A percentile compares a stretch with the other conserved stretches of the same genome.
Conservation (phyloP, 2,329 filamentous ascomycete species). For the Geosmithia morbida region DNA sequence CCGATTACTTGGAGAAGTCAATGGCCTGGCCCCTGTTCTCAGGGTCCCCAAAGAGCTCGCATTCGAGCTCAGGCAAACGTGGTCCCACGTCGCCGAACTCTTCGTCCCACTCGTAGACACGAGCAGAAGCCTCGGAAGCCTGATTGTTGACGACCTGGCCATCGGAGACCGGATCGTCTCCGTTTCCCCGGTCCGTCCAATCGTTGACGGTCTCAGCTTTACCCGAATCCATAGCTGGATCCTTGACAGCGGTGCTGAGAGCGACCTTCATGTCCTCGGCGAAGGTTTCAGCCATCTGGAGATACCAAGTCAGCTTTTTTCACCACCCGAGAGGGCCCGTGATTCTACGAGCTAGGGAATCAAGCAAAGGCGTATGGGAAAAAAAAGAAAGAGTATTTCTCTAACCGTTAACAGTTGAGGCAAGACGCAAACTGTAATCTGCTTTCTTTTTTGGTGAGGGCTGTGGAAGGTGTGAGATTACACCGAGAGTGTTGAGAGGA, state of each 20-base stretch:
- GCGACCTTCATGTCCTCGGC: background rate
- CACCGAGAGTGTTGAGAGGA: no score
- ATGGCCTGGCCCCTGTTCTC: conserved; percentile 39
- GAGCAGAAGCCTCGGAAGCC: conserved; percentile 39
- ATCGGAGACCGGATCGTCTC: conserved; percentile 26
- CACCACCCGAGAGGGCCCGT: no score
- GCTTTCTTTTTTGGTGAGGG: no score
- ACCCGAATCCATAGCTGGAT: background rate
- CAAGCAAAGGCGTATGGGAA: no score
- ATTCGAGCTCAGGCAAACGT: conserved; percentile 53
- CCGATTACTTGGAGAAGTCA: conserved; percentile 46
- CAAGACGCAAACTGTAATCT: no score
- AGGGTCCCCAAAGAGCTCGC: conserved; percentile 54
- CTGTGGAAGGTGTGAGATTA: no score
- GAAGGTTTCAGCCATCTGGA: background rate
- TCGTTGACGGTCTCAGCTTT: conserved; percentile 8
- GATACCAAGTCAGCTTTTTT: background rate
- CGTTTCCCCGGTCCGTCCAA: conserved; percentile 30
- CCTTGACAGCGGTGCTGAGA: background rate
- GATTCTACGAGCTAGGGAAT: no score
- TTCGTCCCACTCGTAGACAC: conserved; percentile 70
- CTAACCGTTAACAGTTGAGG: no score
- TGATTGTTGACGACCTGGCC: conserved; percentile 7
- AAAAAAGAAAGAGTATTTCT: no score
- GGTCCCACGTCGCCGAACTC: conserved; percentile 81